phyloP scores from a whole-genome alignment of 2,329 filamentous ascomycete species.

The Pseudocercospora fuligena region DNA sequence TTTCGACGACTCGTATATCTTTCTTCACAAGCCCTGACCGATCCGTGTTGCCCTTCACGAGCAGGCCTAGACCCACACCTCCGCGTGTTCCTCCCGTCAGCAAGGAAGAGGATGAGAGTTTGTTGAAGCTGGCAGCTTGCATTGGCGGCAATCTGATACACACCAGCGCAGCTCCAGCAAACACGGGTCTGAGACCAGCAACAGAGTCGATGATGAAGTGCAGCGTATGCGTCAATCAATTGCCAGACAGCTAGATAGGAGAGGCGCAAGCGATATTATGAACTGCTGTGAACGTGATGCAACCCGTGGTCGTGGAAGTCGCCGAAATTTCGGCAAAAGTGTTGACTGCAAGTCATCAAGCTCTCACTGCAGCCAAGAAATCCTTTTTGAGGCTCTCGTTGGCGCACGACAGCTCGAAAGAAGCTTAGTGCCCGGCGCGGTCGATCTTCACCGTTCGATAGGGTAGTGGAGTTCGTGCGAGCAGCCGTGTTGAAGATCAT shows the following conservation, averaged over 20 bases:
- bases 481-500: background rate
- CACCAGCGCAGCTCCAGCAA: background rate
- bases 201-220: background rate
- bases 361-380: slow-evolving; percentile 14
- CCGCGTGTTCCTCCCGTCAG: slow-evolving; percentile 12
- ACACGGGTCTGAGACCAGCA: background rate
- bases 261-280: slow-evolving; percentile 1
- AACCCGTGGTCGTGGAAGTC: background rate
- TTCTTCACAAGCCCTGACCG: background rate
- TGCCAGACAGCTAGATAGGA: background rate
- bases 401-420: slow-evolving; percentile 17
- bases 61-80: slow-evolving; percentile 7
- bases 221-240: background rate
- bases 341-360: slow-evolving; percentile 21
- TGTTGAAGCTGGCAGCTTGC: slow-evolving; percentile 5
- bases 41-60: slow-evolving; percentile 2
- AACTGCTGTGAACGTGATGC: background rate
- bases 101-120: slow-evolving; percentile 4
- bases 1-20: background rate
- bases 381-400: slow-evolving; percentile 5
- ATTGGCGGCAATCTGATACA: slow-evolving; percentile 4
- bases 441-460: slow-evolving; percentile 15
- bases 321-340: slow-evolving; percentile 25
- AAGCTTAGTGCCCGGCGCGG: slow-evolving; percentile 20
- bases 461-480: slow-evolving; percentile 14